Evolutionary conservation across 2,329 filamentous ascomycete genomes (phyloP).

Genomic region (Claviceps humidiphila): DNA sequence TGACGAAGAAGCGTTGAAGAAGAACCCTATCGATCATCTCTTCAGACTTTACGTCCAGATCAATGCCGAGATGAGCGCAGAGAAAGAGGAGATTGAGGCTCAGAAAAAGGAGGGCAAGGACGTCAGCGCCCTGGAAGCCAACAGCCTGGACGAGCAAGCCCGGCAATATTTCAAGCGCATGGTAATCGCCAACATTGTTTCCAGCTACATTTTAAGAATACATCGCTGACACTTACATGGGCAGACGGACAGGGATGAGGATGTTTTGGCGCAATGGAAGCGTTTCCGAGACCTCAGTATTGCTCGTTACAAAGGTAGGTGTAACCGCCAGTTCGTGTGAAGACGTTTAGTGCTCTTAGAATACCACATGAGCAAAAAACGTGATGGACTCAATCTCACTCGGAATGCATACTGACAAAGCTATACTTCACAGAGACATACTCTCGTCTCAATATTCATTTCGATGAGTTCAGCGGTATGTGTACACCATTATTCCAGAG

Average conservation of each 20-base stretch:
- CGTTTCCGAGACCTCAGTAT: constrained; percentile 56
- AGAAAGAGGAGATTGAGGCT: constrained; percentile 52
- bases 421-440: constrained; percentile 37
- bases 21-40: constrained; percentile 69
- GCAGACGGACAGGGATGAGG: constrained; percentile 48
- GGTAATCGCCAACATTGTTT: constrained; percentile 12
- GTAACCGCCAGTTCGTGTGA: background rate
- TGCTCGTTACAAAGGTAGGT: constrained; percentile 40
- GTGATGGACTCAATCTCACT: background rate
- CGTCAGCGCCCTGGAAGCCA: constrained; percentile 32
- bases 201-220: too few species aligned
- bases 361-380: background rate
- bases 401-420: background rate
- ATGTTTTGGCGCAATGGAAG: constrained; percentile 48
- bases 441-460: constrained; percentile 55
- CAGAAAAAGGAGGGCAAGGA: constrained; percentile 41
- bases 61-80: constrained; percentile 50
- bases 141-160: constrained; percentile 59
- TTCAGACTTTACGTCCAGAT: constrained; percentile 75
- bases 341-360: background rate
- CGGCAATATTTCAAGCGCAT: constrained; percentile 59
- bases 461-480: constrained; percentile 46
- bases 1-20: constrained; percentile 53
- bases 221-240: background rate
- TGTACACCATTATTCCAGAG: background rate